Conservation (phyloP, 2,329 filamentous ascomycete species). For the Fusarium sp. region DNA sequence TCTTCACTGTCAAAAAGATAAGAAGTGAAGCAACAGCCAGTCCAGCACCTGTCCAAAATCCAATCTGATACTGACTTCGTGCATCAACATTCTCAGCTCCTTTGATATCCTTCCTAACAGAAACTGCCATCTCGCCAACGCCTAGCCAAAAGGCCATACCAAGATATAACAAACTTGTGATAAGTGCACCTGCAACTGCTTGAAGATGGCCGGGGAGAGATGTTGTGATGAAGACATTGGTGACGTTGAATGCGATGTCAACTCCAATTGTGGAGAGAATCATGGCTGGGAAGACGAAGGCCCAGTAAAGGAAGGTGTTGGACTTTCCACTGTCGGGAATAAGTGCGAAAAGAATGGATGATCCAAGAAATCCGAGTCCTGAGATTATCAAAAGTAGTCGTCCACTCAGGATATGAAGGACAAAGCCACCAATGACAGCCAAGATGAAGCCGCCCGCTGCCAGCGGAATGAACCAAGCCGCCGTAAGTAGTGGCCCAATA, state of each 20-base stretch:
- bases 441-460: constrained; percentile 75
- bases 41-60: constrained; percentile 74
- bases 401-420: constrained; percentile 74
- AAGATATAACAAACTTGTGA: constrained; percentile 70
- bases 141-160: constrained; percentile 79
- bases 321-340: constrained; percentile 63
- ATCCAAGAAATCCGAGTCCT: constrained; percentile 67
- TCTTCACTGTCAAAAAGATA: constrained; percentile 67
- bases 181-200: constrained; percentile 75
- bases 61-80: constrained; percentile 69
- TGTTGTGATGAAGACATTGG: constrained; percentile 82
- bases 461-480: constrained; percentile 77
- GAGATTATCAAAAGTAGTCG: constrained; percentile 72
- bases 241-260: constrained; percentile 80
- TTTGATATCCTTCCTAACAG: constrained; percentile 55
- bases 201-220: constrained; percentile 74
- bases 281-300: constrained; percentile 78
- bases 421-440: constrained; percentile 70
- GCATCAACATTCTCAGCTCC: constrained; percentile 51
- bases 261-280: constrained; percentile 76
- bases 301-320: constrained; percentile 68
- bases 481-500: constrained; percentile 70
- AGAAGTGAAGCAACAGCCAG: constrained; percentile 63
- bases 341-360: constrained; percentile 72
- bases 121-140: constrained; percentile 73